Conservation (phyloP, 345 rosid genomes). For the Camelina hispida region DNA sequence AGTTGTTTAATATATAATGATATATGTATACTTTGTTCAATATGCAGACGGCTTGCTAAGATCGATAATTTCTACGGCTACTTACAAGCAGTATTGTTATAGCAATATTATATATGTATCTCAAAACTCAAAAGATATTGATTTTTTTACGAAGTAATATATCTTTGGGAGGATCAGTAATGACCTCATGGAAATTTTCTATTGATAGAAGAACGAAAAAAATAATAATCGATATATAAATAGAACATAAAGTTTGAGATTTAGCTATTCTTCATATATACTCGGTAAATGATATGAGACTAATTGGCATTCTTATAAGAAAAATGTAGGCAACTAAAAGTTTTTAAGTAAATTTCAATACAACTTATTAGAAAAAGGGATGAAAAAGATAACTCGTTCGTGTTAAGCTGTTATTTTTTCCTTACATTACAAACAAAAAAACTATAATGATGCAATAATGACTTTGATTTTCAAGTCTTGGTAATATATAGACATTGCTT, state of each 20-base stretch:
- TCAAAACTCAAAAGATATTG: slow-evolving; percentile 7
- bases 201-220: too few relatives aligned
- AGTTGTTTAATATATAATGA: not conserved
- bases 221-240: not conserved
- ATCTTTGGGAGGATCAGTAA: not conserved
- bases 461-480: not conserved
- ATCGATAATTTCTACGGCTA: not conserved
- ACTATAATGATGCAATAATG: slow-evolving; percentile 26
- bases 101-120: not conserved
- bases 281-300: slow-evolving; percentile 13
- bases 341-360: not conserved
- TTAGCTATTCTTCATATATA: not conserved
- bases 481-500: not conserved
- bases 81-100: not conserved
- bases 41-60: not conserved
- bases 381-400: not conserved
- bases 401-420: not conserved
- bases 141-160: slow-evolving; percentile 1
- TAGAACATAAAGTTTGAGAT: not conserved
- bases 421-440: not conserved
- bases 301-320: not conserved
- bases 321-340: not conserved
- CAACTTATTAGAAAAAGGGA: too few relatives aligned
- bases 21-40: not conserved
- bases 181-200: too few relatives aligned